Evolutionary conservation across 83 land plant genomes (phyloP).

Genomic region (Thuja plicata): DNA sequence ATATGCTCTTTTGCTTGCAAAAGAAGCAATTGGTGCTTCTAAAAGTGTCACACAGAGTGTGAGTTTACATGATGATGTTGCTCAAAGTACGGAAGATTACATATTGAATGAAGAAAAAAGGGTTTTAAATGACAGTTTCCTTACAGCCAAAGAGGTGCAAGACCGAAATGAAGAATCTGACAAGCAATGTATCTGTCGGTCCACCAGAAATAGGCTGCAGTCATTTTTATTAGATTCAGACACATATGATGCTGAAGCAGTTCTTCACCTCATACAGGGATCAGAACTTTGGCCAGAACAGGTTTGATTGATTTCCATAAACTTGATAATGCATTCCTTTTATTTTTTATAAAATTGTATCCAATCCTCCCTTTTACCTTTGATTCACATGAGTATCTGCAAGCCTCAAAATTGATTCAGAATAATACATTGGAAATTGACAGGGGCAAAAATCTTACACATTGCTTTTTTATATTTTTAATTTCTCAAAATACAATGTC

Average conservation of each 20-base stretch:
- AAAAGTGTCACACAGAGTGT: conserved; percentile 19
- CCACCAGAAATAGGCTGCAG: conserved; percentile 70
- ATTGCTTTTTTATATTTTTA: not conserved
- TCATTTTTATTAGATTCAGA: conserved; percentile 82
- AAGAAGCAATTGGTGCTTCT: conserved; percentile 56
- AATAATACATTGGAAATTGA: not conserved
- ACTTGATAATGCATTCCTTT: not conserved
- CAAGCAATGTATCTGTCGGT: conserved; percentile 14
- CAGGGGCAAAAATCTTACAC: not conserved
- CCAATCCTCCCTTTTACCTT: not conserved
- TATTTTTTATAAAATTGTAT: not conserved
- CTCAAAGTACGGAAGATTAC: not conserved
- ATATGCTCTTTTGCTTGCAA: conserved; percentile 89
- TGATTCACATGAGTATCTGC: not conserved
- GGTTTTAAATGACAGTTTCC: not conserved
- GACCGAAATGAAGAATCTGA: conserved; percentile 7
- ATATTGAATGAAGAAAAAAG: conserved; percentile 16
- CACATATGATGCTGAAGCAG: conserved; percentile 85
- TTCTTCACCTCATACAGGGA: conserved; percentile 74
- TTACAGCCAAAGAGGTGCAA: not conserved
- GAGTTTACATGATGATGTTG: conserved; percentile 4
- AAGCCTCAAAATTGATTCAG: not conserved
- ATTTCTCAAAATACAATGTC: not conserved
- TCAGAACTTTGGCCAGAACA: conserved; percentile 96
- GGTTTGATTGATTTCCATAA: conserved; percentile 38